Conservation (phyloP, 2,329 filamentous ascomycete species). For the Aspergillus thermomutatus region DNA sequence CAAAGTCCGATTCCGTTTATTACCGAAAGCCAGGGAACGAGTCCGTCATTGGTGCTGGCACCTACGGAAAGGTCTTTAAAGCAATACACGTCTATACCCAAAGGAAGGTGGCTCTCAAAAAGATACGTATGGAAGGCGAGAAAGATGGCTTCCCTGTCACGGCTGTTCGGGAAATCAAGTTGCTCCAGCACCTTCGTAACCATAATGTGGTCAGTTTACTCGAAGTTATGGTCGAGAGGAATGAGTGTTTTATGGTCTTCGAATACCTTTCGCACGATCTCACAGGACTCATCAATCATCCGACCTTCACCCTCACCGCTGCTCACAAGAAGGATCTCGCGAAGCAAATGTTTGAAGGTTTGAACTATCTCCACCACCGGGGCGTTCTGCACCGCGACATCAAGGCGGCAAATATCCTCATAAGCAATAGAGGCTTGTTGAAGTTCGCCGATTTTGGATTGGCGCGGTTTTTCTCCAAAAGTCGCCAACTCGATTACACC, state of each 20-base stretch:
- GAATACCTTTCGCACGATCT: slow-evolving; percentile 96
- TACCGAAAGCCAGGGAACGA: slow-evolving; percentile 96
- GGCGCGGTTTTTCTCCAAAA: slow-evolving; percentile 93
- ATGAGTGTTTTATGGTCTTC: slow-evolving; percentile 99
- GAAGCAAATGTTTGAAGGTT: slow-evolving; percentile 85
- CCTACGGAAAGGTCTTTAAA: slow-evolving; percentile 95
- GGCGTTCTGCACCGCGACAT: slow-evolving; percentile 97
- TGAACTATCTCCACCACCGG: slow-evolving; percentile 87
- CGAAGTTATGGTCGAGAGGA: slow-evolving; percentile 98
- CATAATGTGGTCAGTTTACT: slow-evolving; percentile 81
- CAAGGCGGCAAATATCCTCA: slow-evolving; percentile 95
- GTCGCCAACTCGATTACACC: slow-evolving; percentile 88
- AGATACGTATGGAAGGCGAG: slow-evolving; percentile 99
- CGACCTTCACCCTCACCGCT: slow-evolving; percentile 77
- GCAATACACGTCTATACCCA: slow-evolving; percentile 76
- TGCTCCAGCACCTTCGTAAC: slow-evolving; percentile 89
- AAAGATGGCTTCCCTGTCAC: slow-evolving; percentile 99
- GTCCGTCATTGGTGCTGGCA: slow-evolving; percentile 91
- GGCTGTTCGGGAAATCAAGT: slow-evolving; percentile 91
- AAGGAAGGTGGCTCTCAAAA: slow-evolving; percentile 83
- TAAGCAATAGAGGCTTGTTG: slow-evolving; percentile 81
- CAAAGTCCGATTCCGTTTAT: slow-evolving; percentile 82
- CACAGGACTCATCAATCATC: slow-evolving; percentile 91
- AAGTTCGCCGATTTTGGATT: slow-evolving; percentile 96
- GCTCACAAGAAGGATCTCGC: slow-evolving; percentile 91